These are phyloP conservation scores for Aegilops speltoides DNA, from an alignment of 176 grass and related monocot species.

Conservation along the genomic window DNA sequence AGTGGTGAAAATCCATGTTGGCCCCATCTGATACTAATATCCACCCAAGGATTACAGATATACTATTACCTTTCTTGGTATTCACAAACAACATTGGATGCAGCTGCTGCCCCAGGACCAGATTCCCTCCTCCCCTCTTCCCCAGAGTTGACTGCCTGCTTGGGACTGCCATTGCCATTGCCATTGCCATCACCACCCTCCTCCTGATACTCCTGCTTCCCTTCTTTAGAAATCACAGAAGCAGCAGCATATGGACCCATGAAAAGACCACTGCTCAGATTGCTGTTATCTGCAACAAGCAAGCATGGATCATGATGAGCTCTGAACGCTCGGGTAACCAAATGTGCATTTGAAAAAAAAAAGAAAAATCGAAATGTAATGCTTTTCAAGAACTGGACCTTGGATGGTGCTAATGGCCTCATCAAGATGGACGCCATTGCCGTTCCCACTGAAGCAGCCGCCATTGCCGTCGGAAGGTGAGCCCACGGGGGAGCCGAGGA, in stretches of 20 bases:
- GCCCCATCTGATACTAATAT: not conserved
- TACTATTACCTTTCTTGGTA: constrained; percentile 68
- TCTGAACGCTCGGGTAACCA: not conserved
- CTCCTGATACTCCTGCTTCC: constrained; percentile 19
- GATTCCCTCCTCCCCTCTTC: constrained; percentile 55
- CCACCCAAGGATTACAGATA: constrained; percentile 22
- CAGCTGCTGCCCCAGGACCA: constrained; percentile 22
- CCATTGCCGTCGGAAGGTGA: constrained; percentile 5
- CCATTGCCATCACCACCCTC: constrained; percentile 4
- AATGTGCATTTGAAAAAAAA: not conserved
- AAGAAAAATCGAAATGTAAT: not conserved
- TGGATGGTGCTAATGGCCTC: constrained; percentile 33
- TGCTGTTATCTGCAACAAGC: constrained; percentile 49
- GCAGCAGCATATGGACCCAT: not conserved
- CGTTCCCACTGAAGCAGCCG: constrained; percentile 28
- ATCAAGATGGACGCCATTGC: constrained; percentile 24
- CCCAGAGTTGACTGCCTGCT: constrained; percentile 51
- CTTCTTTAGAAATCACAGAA: constrained; percentile 10
- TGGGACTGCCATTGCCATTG: constrained; percentile 26
- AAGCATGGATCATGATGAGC: not conserved
- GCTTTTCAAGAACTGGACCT: constrained; percentile 36
- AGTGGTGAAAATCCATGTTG: not conserved
- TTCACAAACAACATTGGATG: constrained; percentile 54
- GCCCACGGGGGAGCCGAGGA: constrained; percentile 14
- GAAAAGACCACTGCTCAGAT: constrained; percentile 21